Evolutionary conservation across 169 alveolate species (phyloP).

Genomic region (Theileria equi): DNA sequence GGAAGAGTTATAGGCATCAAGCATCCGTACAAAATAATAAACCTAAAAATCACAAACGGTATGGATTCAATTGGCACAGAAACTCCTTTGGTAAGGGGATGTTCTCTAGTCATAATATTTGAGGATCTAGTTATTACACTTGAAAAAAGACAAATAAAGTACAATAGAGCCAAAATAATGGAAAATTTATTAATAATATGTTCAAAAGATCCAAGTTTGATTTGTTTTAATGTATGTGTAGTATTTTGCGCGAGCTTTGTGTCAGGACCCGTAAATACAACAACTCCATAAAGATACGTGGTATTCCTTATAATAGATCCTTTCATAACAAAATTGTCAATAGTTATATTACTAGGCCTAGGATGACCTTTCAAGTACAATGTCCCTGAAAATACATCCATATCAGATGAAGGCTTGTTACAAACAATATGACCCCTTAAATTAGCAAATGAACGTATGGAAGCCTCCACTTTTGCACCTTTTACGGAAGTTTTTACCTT

Average conservation of each 20-base stretch:
- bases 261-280: slow-evolving; percentile 74
- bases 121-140: slow-evolving; percentile 51
- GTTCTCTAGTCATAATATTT: slow-evolving; percentile 11
- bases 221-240: slow-evolving; percentile 29
- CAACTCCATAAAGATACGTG: slow-evolving; percentile 70
- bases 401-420: slow-evolving; percentile 72
- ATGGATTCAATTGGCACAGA: slow-evolving; percentile 31
- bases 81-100: slow-evolving; percentile 11
- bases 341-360: slow-evolving; percentile 65
- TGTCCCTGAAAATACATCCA: slow-evolving; percentile 72
- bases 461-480: slow-evolving; percentile 68
- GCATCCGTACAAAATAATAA: slow-evolving; percentile 34
- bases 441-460: slow-evolving; percentile 66
- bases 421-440: slow-evolving; percentile 72
- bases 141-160: slow-evolving; percentile 32
- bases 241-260: slow-evolving; percentile 74
- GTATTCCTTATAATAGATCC: slow-evolving; percentile 75
- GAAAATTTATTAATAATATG: slow-evolving; percentile 65
- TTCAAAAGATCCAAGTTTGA: slow-evolving; percentile 66
- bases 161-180: slow-evolving; percentile 27
- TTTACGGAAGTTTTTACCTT: slow-evolving; percentile 70
- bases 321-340: slow-evolving; percentile 70
- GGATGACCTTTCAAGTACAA: slow-evolving; percentile 75
- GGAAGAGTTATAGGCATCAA: slow-evolving; percentile 57
- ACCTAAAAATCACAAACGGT: slow-evolving; percentile 33